phyloP scores from a whole-genome alignment of 2,329 filamentous ascomycete species.

The Dryadomyces sulphureus region DNA sequence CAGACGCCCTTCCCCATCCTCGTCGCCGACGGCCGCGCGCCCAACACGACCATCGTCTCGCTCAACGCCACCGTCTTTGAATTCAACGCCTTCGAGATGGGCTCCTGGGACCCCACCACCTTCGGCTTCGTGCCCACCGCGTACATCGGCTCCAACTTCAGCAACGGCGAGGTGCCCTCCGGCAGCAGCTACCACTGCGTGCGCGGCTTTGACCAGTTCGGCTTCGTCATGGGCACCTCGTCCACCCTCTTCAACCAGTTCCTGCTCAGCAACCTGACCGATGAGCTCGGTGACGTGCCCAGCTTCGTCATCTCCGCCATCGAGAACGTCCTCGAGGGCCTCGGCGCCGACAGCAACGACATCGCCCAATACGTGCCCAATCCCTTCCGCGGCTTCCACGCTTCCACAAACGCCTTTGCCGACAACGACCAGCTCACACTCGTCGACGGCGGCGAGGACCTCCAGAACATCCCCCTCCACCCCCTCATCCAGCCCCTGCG shows the following conservation, averaged over 20 bases:
- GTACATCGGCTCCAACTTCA: constrained; percentile 46
- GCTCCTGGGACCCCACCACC: constrained; percentile 45
- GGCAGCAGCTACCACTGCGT: constrained; percentile 44
- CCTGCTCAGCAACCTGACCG: constrained; percentile 46
- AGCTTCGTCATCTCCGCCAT: constrained; percentile 36
- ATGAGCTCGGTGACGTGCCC: constrained; percentile 24
- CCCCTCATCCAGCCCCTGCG: constrained; percentile 34
- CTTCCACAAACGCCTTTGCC: constrained; percentile 20
- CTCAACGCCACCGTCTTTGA: constrained; percentile 49
- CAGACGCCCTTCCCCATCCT: constrained; percentile 33
- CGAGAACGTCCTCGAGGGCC: constrained; percentile 29
- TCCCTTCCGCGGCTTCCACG: constrained; percentile 41
- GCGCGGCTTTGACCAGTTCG: constrained; percentile 66
- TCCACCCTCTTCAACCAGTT: constrained; percentile 74
- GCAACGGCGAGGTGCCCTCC: constrained; percentile 36
- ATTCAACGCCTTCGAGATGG: constrained; percentile 52
- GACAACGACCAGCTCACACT: constrained; percentile 24
- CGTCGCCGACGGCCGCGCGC: constrained; percentile 31
- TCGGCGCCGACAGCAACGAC: constrained; percentile 39
- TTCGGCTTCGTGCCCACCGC: constrained; percentile 43
- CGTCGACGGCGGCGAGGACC: constrained; percentile 33
- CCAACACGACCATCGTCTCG: constrained; percentile 26
- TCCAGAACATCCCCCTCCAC: constrained; percentile 36
- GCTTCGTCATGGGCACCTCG: constrained; percentile 75
- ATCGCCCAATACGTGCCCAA: constrained; percentile 42